These are phyloP conservation scores for Phytophthora citricola DNA, from an alignment of 352 stramenopile genomes.

Conservation along the genomic window DNA sequence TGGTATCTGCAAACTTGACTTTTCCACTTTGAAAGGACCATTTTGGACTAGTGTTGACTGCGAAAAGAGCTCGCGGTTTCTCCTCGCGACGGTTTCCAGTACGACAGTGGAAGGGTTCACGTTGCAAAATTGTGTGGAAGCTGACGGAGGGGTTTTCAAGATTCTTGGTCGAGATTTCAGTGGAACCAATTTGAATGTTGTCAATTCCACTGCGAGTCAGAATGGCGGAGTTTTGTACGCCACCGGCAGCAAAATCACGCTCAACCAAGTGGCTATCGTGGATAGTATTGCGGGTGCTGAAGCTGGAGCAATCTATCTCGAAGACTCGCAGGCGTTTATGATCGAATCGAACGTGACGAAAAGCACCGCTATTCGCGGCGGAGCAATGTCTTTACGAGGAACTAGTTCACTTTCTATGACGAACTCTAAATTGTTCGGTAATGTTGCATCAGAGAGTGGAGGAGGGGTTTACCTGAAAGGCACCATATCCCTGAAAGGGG, in stretches of 20 bases:
- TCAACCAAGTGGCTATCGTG: slow-evolving; percentile 22
- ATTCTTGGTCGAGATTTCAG: slow-evolving; percentile 23
- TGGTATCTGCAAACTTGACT: slow-evolving; percentile 26
- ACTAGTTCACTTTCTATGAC: slow-evolving; percentile 15
- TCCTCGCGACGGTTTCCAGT: slow-evolving; percentile 15
- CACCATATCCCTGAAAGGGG: slow-evolving; percentile 12
- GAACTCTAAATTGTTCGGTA: slow-evolving; percentile 11
- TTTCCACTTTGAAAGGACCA: slow-evolving; percentile 51
- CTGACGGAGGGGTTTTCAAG: slow-evolving; percentile 35
- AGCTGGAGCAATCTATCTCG: slow-evolving; percentile 43
- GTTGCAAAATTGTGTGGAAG: slow-evolving; percentile 40
- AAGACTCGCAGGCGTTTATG: slow-evolving; percentile 25
- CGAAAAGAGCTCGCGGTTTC: slow-evolving; percentile 17
- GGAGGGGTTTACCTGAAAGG: slow-evolving; percentile 26
- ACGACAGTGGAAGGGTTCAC: slow-evolving; percentile 47
- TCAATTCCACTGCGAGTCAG: slow-evolving; percentile 10
- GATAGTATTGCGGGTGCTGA: slow-evolving; percentile 21
- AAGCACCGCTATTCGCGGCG: slow-evolving; percentile 31
- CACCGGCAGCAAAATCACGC: slow-evolving; percentile 13
- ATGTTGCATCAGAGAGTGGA: slow-evolving; percentile 31
- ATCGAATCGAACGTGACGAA: slow-evolving; percentile 32
- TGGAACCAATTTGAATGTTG: slow-evolving; percentile 23
- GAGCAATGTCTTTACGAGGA: slow-evolving; percentile 30
- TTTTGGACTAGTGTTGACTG: slow-evolving; percentile 63
- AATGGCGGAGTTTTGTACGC: slow-evolving; percentile 41